Conservation (phyloP, 2,329 filamentous ascomycete species). For the Tolypocladium paradoxum region DNA sequence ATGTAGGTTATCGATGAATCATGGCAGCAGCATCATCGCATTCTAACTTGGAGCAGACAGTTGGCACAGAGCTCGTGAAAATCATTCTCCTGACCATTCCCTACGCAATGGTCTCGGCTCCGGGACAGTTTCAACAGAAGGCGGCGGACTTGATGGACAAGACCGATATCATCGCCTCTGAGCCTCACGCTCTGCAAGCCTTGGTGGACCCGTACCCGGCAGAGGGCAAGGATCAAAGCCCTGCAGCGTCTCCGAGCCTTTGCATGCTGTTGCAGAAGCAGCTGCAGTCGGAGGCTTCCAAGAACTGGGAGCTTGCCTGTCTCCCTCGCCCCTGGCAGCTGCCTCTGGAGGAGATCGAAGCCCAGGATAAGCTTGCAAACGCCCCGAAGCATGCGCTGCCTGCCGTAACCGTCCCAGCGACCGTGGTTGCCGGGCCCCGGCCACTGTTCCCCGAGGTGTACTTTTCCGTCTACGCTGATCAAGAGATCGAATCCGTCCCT, state of each 20-base stretch:
- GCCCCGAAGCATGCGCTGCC: conserved; percentile 70
- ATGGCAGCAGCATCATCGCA: not conserved
- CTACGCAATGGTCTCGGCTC: conserved; percentile 70
- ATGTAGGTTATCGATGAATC: conserved; percentile 46
- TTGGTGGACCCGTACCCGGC: conserved; percentile 77
- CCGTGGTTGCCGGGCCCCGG: conserved; percentile 61
- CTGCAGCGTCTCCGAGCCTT: conserved; percentile 54
- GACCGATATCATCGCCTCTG: conserved; percentile 87
- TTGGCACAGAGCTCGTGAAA: conserved; percentile 83
- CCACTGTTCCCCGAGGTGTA: conserved; percentile 86
- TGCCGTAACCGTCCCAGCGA: conserved; percentile 60
- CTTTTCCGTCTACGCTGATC: conserved; percentile 81
- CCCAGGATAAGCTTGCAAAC: conserved; percentile 46
- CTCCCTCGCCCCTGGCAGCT: conserved; percentile 59
- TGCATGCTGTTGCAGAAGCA: conserved; percentile 79
- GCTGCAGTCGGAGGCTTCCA: conserved; percentile 63
- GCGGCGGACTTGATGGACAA: conserved; percentile 77
- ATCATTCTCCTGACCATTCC: conserved; percentile 92
- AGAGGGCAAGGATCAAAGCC: conserved; percentile 50
- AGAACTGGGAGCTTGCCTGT: conserved; percentile 63
- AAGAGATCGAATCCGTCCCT: conserved; percentile 84
- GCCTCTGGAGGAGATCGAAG: conserved; percentile 47
- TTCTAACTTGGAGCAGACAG: conserved; percentile 33
- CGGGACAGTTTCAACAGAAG: conserved; percentile 58
- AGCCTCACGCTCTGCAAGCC: conserved; percentile 73